A percentile compares a stretch with the other conserved stretches of the same genome.
These are phyloP conservation scores for Pistacia atlantica DNA, from an alignment of 345 rosid species.

Conservation along the genomic window DNA sequence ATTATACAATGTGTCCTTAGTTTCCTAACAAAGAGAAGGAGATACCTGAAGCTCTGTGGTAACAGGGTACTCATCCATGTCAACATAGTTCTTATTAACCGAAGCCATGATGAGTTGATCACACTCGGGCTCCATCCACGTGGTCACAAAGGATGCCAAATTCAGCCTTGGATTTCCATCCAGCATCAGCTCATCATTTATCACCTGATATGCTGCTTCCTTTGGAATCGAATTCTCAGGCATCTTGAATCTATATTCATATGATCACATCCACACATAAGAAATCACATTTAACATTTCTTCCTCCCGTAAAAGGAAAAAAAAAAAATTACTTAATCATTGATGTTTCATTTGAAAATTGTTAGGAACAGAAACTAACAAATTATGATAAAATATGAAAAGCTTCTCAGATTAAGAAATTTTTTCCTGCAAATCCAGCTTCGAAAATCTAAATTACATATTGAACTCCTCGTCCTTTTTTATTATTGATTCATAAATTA, in stretches of 20 bases:
- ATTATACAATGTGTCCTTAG: no score
- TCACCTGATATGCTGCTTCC: slow-evolving; percentile 79
- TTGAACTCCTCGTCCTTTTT: no score
- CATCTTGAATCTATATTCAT: slow-evolving; percentile 55
- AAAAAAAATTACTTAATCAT: no score
- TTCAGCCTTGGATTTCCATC: slow-evolving; percentile 84
- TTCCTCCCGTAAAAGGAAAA: no score
- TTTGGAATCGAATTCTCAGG: slow-evolving; percentile 64
- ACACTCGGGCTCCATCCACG: slow-evolving; percentile 92
- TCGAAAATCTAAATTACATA: no score
- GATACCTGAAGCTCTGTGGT: slow-evolving; percentile 83
- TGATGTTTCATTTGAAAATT: no score
- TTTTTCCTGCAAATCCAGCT: no score
- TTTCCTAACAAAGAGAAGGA: background rate
- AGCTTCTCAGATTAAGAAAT: no score
- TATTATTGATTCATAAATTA: no score
- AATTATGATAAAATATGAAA: no score
- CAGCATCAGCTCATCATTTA: slow-evolving; percentile 76
- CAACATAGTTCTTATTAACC: slow-evolving; percentile 74
- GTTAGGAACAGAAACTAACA: no score
- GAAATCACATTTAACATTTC: no score
- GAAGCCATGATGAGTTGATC: slow-evolving; percentile 73
- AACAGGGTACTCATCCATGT: slow-evolving; percentile 86
- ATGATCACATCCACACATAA: background rate
- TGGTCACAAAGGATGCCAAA: slow-evolving; percentile 77